These are phyloP conservation scores for Omphalotus guepiniiformis DNA, from an alignment of 768 basidiomycete species.

Conservation along the genomic window DNA sequence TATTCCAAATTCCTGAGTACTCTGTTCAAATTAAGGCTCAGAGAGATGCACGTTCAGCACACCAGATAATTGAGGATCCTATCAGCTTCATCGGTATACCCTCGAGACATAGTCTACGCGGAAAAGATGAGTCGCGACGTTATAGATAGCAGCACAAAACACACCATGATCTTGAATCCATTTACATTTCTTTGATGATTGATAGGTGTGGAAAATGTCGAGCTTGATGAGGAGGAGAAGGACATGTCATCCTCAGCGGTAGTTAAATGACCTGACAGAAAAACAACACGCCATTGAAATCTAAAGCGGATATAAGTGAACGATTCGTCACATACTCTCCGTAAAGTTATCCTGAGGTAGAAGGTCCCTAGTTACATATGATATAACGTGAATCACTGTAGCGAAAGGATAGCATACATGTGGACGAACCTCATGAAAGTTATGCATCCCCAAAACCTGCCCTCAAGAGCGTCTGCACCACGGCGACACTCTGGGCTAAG, in stretches of 20 bases:
- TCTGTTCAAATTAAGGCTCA: constrained; percentile 10
- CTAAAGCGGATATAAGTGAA: neutral
- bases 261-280: constrained; percentile 49
- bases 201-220: too few relatives aligned
- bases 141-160: neutral
- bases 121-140: neutral
- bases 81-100: constrained; percentile 81
- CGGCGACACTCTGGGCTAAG: constrained; percentile 58
- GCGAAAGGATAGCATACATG: too few relatives aligned
- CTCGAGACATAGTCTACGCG: constrained; percentile 61
- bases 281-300: constrained; percentile 4
- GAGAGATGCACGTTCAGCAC: constrained; percentile 18
- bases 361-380: too few relatives aligned
- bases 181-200: constrained; percentile 41
- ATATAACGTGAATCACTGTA: too few relatives aligned
- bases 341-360: constrained; percentile 79
- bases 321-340: constrained; percentile 46
- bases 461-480: constrained; percentile 66
- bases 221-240: constrained; percentile 30
- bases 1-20: constrained; percentile 68
- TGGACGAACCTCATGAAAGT: constrained; percentile 76
- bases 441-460: constrained; percentile 75
- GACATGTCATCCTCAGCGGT: constrained; percentile 43
- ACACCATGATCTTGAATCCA: constrained; percentile 67
- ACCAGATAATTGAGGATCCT: constrained; percentile 79